Evolutionary conservation across 2,329 filamentous ascomycete species (phyloP), one percentile per base, ranked within the genome.

Genomic region (Pseudocercospora macadamiae): DNA sequence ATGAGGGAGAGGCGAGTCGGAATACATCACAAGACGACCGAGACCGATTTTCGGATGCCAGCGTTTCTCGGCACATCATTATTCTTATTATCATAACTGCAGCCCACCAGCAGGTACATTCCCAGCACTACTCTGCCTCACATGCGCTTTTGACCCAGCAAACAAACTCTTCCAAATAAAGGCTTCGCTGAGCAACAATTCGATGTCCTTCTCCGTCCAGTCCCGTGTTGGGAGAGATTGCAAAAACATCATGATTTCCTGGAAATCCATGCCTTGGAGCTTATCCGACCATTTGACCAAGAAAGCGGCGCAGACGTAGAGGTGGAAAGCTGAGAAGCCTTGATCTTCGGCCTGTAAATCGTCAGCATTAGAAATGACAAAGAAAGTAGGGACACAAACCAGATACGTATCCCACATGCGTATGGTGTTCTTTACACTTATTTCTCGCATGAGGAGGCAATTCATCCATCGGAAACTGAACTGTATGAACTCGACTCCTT

Each of bases 391-490:
- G 12, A 4, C 52, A 23, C 23, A 19, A 8, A 97, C 93, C 79
- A 99, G 85, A 78, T 99, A 99, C 23, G 95, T 99, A 76, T 99
- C 95, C 95, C 95, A 99, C 95, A 99, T 99, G 67, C 95, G 84
- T 64, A 99, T 96, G 0, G 92, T 97, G 73, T 97, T 97, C 74
- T 88, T 90, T 57, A 99, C 93, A 72, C 90, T 96, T 65, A 99
- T 90, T 77, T 99, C 95, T 64, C 95, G 86, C 95, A 99, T 99
- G 65, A 99, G 81, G 53, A 99, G 84, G 75, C 95, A 99, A 71
- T 99, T 99, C 95, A 99, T 99, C 95, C 95, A 99, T 57, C 95
- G 85, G 74, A 99, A 99, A 76, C 92, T 97, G 77, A 99, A 99
- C 73, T 99, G 95, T 70, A 99, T 99, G 71, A 99, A 99, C 73